Evolutionary conservation across 257 asterid genomes (phyloP), one percentile per base, ranked within the genome.

Genomic region (Solanum rostratum): DNA sequence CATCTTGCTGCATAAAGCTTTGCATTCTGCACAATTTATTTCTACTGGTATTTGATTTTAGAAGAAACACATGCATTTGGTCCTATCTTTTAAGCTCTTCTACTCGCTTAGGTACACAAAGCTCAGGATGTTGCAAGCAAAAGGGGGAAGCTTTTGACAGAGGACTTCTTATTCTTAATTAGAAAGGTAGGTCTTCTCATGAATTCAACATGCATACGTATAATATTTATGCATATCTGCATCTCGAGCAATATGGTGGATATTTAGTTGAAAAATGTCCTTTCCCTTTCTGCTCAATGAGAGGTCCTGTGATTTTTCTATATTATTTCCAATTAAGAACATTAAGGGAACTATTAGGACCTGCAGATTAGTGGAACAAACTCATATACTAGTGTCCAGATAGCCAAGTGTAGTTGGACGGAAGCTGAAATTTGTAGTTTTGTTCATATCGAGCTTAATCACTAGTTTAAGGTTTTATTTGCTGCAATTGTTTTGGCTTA

Each of bases 141-240:
- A 85, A 88, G 99, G 85, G 99, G 99, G 84, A 95, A 92, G 88
- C 97, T 94, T 88, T 78, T 95, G 88, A 92, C 94, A 1, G 99
- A 95, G 85, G 99, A 95, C 87, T 95, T 94, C 84, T 93, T 95
- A 85, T 94, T 93, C 82, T 91, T 91, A 68, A 94, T 95, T 62
- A 92, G 97, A 18, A 93, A 93, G 97, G 99, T 95, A 90, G 30
- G n/a, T n/a, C n/a, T 76, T 76, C 15, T 50, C 13, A 11, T 76
- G 45, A 15, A 27, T 76, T 76, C 82, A 49, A 41, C 54, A 71
- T 41, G 54, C 33, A 68, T 37, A 68, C 37, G 18, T 37, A 68
- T 33, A 65, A 69, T 69, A 10, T 39, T 10, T 70, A 19, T 41
- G 54, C 30, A n/a, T 71, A 71, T 41, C 54, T 71, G 79, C 2